These are phyloP conservation scores for Cryptosporidium tyzzeri DNA, from an alignment of 169 alveolate genomes.

Conservation along the genomic window DNA sequence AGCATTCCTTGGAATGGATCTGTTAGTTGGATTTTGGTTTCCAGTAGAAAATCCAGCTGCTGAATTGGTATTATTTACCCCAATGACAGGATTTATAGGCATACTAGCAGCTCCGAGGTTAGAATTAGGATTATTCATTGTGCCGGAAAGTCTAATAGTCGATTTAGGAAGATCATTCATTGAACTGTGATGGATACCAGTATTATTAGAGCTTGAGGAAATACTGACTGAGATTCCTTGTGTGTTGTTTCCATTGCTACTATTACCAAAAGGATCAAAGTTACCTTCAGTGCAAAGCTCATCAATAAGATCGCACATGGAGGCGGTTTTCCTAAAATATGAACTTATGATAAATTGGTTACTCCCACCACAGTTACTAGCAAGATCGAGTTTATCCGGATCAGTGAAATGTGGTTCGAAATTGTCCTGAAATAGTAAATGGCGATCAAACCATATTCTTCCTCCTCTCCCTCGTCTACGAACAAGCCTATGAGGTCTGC, in stretches of 20 bases:
- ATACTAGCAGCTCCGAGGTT: not conserved
- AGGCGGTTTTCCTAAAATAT: constrained; percentile 43
- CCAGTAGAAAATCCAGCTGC: not conserved
- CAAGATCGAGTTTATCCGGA: constrained; percentile 48
- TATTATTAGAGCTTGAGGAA: not conserved
- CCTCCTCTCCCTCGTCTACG: constrained; percentile 74
- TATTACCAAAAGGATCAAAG: constrained; percentile 61
- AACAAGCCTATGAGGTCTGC: constrained; percentile 59
- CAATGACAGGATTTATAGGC: not conserved
- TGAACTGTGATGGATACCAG: not conserved
- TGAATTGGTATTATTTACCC: not conserved
- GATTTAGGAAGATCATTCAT: not conserved
- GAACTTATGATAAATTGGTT: constrained; percentile 47
- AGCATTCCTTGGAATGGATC: not conserved
- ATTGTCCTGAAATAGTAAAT: constrained; percentile 6
- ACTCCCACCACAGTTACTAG: constrained; percentile 45
- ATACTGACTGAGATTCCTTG: constrained; percentile 7
- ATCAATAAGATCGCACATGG: constrained; percentile 61
- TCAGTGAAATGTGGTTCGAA: constrained; percentile 63
- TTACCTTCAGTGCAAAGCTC: constrained; percentile 57
- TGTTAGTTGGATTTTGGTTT: not conserved
- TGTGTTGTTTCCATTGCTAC: constrained; percentile 14
- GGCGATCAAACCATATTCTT: constrained; percentile 72
- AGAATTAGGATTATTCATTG: not conserved
- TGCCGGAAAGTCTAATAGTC: constrained; percentile 12